Conservation (phyloP, 768 basidiomycete genomes). For the Suillus lakei region DNA sequence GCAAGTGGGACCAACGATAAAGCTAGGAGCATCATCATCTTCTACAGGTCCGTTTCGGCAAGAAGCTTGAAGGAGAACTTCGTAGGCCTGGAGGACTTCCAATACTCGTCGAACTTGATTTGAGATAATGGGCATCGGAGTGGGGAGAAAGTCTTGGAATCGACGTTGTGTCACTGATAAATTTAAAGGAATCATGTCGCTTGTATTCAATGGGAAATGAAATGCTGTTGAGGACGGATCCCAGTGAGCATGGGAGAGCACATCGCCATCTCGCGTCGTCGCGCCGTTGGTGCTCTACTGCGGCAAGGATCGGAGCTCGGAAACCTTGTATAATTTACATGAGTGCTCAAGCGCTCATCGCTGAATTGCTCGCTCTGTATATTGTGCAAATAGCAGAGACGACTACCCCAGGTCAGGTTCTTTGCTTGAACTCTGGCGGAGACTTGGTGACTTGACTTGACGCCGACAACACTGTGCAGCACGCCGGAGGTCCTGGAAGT, state of each 20-base stretch:
- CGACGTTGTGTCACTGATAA: background rate
- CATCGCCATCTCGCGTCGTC: background rate
- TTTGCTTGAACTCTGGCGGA: background rate
- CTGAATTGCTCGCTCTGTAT: no score
- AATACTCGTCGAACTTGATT: constrained; percentile 86
- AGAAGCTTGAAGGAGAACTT: constrained; percentile 99
- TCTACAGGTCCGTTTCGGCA: constrained; percentile 83
- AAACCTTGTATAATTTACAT: background rate
- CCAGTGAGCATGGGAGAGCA: background rate
- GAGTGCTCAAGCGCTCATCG: no score
- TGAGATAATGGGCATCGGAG: constrained; percentile 34
- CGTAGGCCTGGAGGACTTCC: constrained; percentile 76
- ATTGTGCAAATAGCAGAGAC: no score
- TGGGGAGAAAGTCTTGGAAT: background rate
- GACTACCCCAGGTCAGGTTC: background rate
- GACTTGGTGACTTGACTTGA: background rate
- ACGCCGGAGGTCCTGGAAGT: no score
- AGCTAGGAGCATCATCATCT: constrained; percentile 82
- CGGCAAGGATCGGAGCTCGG: background rate
- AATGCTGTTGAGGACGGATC: no score
- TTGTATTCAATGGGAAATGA: background rate
- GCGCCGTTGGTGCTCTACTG: background rate
- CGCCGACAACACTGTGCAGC: background rate
- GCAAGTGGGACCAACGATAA: constrained; percentile 98
- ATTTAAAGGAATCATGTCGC: no score